Conservation (phyloP, 2,329 filamentous ascomycete species). For the Sarocladium strictum region DNA sequence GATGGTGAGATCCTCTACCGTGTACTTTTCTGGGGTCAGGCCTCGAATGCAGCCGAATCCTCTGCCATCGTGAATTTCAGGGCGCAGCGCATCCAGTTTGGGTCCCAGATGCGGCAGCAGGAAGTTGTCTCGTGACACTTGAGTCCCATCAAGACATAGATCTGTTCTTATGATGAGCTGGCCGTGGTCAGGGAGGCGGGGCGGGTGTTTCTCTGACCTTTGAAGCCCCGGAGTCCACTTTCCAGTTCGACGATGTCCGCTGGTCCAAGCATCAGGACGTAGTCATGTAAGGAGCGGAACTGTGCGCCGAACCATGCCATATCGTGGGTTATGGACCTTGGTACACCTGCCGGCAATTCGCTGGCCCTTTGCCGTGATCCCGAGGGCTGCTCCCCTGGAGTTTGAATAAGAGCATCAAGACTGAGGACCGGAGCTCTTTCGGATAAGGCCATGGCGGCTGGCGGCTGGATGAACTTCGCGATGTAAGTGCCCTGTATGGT, state of each 20-base stretch:
- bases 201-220: constrained; percentile 32
- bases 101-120: constrained; percentile 51
- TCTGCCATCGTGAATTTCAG: constrained; percentile 51
- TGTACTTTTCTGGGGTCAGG: constrained; percentile 50
- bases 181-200: neutral
- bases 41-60: constrained; percentile 63
- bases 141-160: constrained; percentile 47
- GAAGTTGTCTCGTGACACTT: constrained; percentile 51
- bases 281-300: constrained; percentile 36
- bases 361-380: constrained; percentile 21
- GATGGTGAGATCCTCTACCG: constrained; percentile 55
- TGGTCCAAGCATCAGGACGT: constrained; percentile 37
- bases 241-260: constrained; percentile 43
- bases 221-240: constrained; percentile 45
- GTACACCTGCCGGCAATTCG: constrained; percentile 45
- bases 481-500: too few relatives aligned
- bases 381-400: neutral
- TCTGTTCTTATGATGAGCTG: constrained; percentile 29
- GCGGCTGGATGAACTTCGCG: neutral
- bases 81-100: constrained; percentile 44
- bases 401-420: constrained; percentile 12
- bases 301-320: constrained; percentile 48
- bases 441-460: constrained; percentile 15
- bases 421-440: constrained; percentile 17
- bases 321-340: constrained; percentile 31